Percentiles rank a stretch among this genome's conserved stretches.
These are phyloP conservation scores for Fusarium illudens DNA, from an alignment of 2,329 filamentous ascomycete genomes.

Conservation along the genomic window DNA sequence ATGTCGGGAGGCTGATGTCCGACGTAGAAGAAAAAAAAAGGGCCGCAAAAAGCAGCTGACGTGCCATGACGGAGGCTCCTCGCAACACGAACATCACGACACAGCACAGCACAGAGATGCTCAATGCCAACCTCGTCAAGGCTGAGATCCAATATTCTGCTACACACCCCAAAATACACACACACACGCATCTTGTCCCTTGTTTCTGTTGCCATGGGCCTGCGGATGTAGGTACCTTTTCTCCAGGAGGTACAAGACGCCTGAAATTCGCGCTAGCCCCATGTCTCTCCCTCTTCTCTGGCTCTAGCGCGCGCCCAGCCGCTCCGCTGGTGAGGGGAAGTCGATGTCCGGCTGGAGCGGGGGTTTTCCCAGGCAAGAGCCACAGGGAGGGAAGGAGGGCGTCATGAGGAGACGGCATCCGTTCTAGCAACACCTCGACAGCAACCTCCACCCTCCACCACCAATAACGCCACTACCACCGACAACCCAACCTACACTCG, in stretches of 20 bases:
- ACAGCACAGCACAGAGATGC: neutral
- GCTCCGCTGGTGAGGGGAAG: conserved; percentile 36
- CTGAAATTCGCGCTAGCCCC: conserved; percentile 35
- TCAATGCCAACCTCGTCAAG: conserved; percentile 11
- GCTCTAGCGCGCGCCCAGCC: conserved; percentile 10
- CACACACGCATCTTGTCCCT: neutral
- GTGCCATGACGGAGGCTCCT: conserved; percentile 3
- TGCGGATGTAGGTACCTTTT: conserved; percentile 41
- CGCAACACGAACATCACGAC: conserved; percentile 19
- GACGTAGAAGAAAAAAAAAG: conserved; percentile 30
- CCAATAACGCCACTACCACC: conserved; percentile 27
- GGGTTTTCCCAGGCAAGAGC: conserved; percentile 11
- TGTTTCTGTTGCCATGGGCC: conserved; percentile 11
- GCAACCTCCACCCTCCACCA: conserved; percentile 19
- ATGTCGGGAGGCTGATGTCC: conserved; percentile 25
- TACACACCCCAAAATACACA: neutral
- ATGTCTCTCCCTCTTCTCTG: conserved; percentile 11
- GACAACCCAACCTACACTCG: conserved; percentile 18
- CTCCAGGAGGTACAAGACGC: conserved; percentile 28
- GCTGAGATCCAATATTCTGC: conserved; percentile 5
- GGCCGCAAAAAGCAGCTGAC: conserved; percentile 38
- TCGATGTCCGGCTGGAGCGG: conserved; percentile 27
- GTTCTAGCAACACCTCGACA: conserved; percentile 3
- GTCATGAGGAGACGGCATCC: conserved; percentile 25
- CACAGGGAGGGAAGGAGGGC: too few relatives aligned